phyloP scores from a whole-genome alignment of 2,329 filamentous ascomycete species.

The Phyllosticta paracitricarpa region DNA sequence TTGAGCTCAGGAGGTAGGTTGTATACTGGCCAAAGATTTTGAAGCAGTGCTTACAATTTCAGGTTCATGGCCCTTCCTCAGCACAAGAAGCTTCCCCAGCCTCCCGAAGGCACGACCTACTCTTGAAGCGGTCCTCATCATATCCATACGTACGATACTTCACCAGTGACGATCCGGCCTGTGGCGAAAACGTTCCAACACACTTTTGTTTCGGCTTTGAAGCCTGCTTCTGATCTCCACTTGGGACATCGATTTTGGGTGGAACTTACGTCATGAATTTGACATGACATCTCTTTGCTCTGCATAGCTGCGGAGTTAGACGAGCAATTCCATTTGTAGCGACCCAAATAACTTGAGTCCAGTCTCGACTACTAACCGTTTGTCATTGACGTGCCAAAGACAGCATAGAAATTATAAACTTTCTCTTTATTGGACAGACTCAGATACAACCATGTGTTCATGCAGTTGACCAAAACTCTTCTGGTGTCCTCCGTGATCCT shows the following conservation, averaged over 20 bases:
- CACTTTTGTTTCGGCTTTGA: neutral
- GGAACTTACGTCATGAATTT: neutral
- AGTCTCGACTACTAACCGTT: neutral
- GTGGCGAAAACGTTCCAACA: neutral
- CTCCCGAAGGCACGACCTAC: slow-evolving; percentile 70
- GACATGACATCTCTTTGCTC: neutral
- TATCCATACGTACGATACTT: neutral
- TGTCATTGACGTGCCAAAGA: neutral
- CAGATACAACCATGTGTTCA: no score
- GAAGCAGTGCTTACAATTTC: slow-evolving; percentile 13
- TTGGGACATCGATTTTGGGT: neutral
- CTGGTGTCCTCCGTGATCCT: neutral
- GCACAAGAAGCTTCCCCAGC: slow-evolving; percentile 94
- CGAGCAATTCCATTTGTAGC: neutral
- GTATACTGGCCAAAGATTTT: neutral
- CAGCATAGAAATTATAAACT: neutral
- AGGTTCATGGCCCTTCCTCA: slow-evolving; percentile 88
- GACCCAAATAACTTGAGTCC: neutral
- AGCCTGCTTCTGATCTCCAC: neutral
- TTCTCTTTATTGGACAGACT: no score
- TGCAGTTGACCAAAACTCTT: no score
- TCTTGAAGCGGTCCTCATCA: neutral
- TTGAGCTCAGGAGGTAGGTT: slow-evolving; percentile 67
- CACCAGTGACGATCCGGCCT: neutral
- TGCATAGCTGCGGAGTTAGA: slow-evolving; percentile 10